phyloP scores from a whole-genome alignment of 352 stramenopile genomes.

The Plasmopara muralis region DNA sequence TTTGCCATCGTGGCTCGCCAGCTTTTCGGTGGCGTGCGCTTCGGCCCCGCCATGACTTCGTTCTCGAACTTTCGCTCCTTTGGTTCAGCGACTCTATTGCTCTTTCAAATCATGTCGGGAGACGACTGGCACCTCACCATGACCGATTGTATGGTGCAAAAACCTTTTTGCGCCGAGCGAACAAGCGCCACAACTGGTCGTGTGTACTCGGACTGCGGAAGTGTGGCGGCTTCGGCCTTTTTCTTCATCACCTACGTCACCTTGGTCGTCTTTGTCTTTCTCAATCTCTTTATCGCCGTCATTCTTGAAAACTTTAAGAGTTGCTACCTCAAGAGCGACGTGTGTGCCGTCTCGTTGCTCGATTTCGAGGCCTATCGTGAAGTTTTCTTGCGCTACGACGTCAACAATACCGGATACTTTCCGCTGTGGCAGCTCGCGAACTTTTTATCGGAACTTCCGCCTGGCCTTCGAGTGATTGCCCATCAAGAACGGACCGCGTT shows the following conservation, averaged over 20 bases:
- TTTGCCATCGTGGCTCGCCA: constrained; percentile 67
- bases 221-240: constrained; percentile 27
- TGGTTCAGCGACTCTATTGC: constrained; percentile 46
- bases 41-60: constrained; percentile 47
- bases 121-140: constrained; percentile 80
- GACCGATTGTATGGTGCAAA: constrained; percentile 65
- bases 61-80: constrained; percentile 76
- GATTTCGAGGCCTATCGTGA: constrained; percentile 71
- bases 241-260: constrained; percentile 75
- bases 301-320: constrained; percentile 79
- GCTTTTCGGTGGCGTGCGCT: constrained; percentile 62
- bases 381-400: constrained; percentile 62
- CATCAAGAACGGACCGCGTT: constrained; percentile 44
- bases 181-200: constrained; percentile 24
- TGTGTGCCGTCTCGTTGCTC: constrained; percentile 65
- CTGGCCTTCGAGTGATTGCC: constrained; percentile 40
- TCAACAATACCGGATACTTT: constrained; percentile 43
- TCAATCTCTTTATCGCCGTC: constrained; percentile 80
- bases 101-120: constrained; percentile 80
- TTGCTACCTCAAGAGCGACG: constrained; percentile 71
- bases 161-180: constrained; percentile 53
- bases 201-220: constrained; percentile 60
- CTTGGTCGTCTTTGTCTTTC: constrained; percentile 73
- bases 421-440: constrained; percentile 57
- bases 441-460: constrained; percentile 52